phyloP scores from a whole-genome alignment of 2,329 filamentous ascomycete genomes.

The Pseudocercospora cruenta region DNA sequence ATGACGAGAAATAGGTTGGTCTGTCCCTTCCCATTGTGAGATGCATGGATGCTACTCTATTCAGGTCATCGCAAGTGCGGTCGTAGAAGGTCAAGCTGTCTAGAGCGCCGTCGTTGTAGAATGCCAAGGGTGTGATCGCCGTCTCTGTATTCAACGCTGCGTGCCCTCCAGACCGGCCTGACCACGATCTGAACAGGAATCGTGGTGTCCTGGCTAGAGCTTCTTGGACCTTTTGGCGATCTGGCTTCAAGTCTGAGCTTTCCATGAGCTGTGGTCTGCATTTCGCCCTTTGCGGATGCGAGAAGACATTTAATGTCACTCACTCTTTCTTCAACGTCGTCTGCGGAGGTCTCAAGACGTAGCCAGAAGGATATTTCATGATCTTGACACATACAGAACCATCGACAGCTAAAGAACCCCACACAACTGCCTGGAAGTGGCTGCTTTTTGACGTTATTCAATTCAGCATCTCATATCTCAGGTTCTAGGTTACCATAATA shows the following conservation, averaged over 20 bases:
- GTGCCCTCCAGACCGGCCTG: not conserved
- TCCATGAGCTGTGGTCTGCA: too few species aligned
- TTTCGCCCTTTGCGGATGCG: too few species aligned
- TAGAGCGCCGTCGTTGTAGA: too few species aligned
- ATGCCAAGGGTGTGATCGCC: not conserved
- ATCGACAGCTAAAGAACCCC: not conserved
- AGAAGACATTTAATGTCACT: not conserved
- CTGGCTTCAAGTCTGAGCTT: too few species aligned
- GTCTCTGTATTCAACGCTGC: not conserved
- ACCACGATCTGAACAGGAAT: not conserved
- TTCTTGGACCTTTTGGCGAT: too few species aligned
- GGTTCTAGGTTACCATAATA: not conserved
- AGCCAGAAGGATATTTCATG: not conserved
- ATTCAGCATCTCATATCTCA: slow-evolving; percentile 1
- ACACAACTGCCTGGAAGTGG: not conserved
- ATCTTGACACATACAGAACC: not conserved
- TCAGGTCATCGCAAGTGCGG: too few species aligned
- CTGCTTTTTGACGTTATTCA: not conserved
- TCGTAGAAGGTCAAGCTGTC: too few species aligned
- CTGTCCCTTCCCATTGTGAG: too few species aligned
- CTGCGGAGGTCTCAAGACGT: not conserved
- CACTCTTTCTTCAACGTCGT: not conserved
- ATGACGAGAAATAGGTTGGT: too few species aligned
- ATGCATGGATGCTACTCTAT: too few species aligned
- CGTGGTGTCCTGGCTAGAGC: not conserved